Evolutionary conservation across 768 basidiomycete genomes (phyloP), one percentile per base, ranked within the genome.

Genomic region (Erythrobasidium yunnanense): DNA sequence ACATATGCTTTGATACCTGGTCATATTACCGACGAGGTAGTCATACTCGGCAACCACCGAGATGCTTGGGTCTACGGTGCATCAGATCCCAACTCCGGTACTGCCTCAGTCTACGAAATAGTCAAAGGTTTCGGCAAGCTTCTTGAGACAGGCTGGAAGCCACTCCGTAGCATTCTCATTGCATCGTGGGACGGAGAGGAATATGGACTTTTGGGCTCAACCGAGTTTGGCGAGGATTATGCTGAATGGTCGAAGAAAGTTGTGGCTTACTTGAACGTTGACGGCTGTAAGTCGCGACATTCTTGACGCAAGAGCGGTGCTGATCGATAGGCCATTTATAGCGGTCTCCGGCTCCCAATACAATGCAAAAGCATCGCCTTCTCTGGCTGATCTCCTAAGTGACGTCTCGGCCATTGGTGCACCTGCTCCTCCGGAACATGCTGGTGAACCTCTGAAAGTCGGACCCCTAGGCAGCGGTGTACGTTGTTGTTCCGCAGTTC

Each of bases 181-280:
- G 84, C 85, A 3, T 84, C 81, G 67, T 87, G 86, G 86, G 85
- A 87, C 70, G 86, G 81, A 1, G 22, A 49, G 29, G 63, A 74
- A 80, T 81, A 82, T 57, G 87, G 87, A 25, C 80, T 90, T 45
- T 74, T 79, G 17, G 92, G 92, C 27, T 87, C 85, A 72, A 92
- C 88, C 2, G 93, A 96, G 76, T 93, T 86, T 82, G 90, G 85
- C 1, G 93, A 96, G 75, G 93, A 96, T 73, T 96, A 93, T 72
- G 73, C 83, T 0, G 80, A 82, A 17, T 93, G 87, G 84, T 83
- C 96, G 38, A 80, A 82, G 42, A 82, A 92, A 68, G 87, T 85
- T 47, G 90, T 88, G 17, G 81, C 87, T 15, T 97, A 96, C 73
- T 77, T 95, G 65, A 95, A 95, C 73, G 80, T 91, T 25, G 83